These are phyloP conservation scores for Iris macrosiphon DNA, from an alignment of 106 monocot genomes.

Conservation along the genomic window DNA sequence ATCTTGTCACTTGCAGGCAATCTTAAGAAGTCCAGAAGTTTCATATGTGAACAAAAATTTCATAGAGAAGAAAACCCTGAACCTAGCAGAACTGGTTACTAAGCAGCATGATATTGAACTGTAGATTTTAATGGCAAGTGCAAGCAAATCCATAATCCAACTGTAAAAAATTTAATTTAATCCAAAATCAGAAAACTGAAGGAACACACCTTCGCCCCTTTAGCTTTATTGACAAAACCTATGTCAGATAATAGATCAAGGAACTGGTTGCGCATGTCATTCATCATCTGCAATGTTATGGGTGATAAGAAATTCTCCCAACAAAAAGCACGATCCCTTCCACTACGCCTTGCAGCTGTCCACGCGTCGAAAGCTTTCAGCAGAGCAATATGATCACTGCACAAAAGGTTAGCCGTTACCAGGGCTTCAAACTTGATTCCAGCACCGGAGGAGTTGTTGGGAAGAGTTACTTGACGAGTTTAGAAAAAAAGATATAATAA, in stretches of 20 bases:
- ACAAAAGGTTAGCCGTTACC: neutral
- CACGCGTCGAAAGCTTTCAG: constrained; percentile 88
- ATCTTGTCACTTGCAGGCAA: too few species aligned
- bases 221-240: constrained; percentile 80
- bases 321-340: constrained; percentile 77
- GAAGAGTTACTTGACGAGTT: too few species aligned
- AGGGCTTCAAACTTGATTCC: neutral
- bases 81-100: too few species aligned
- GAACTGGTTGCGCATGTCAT: constrained; percentile 90
- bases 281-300: constrained; percentile 89
- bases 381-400: constrained; percentile 96
- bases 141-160: too few species aligned
- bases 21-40: too few species aligned
- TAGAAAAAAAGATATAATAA: too few species aligned
- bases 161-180: too few species aligned
- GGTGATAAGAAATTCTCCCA: constrained; percentile 97
- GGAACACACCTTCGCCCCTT: constrained; percentile 63
- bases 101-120: too few species aligned
- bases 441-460: too few species aligned
- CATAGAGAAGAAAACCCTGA: too few species aligned
- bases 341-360: constrained; percentile 72
- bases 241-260: constrained; percentile 83
- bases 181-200: neutral
- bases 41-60: too few species aligned
- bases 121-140: too few species aligned